phyloP scores from a whole-genome alignment of 306 rosid species.

The Rubus idaeus region DNA sequence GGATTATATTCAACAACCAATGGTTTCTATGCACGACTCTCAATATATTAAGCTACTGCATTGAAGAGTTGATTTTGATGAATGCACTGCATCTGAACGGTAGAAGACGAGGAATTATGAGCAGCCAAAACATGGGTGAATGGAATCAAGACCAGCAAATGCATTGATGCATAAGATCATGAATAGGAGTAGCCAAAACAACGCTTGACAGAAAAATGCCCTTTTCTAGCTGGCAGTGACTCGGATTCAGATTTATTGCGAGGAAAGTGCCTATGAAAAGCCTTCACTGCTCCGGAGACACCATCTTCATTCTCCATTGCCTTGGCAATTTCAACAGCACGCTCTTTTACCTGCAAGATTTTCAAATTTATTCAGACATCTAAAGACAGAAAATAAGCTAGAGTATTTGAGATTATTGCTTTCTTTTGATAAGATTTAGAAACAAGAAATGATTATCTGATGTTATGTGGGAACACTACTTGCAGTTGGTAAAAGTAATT shows the following conservation, averaged over 20 bases:
- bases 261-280: constrained; percentile 73
- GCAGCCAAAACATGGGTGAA: neutral
- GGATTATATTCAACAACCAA: neutral
- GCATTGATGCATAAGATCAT: neutral
- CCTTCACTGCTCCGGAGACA: constrained; percentile 70
- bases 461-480: neutral
- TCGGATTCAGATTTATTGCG: neutral
- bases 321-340: constrained; percentile 61
- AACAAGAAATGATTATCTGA: neutral
- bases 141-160: neutral
- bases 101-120: neutral
- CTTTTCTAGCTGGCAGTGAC: constrained; percentile 6
- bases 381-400: neutral
- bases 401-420: neutral
- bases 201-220: constrained; percentile 31
- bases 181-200: constrained; percentile 42
- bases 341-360: constrained; percentile 59
- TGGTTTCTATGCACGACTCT: neutral
- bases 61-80: neutral
- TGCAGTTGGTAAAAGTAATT: neutral
- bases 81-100: neutral
- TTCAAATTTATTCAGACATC: neutral
- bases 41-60: neutral
- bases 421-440: neutral
- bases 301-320: constrained; percentile 87